Evolutionary conservation across 1,284 basidiomycete genomes (phyloP).

Genomic region (Leccinum huronense): DNA sequence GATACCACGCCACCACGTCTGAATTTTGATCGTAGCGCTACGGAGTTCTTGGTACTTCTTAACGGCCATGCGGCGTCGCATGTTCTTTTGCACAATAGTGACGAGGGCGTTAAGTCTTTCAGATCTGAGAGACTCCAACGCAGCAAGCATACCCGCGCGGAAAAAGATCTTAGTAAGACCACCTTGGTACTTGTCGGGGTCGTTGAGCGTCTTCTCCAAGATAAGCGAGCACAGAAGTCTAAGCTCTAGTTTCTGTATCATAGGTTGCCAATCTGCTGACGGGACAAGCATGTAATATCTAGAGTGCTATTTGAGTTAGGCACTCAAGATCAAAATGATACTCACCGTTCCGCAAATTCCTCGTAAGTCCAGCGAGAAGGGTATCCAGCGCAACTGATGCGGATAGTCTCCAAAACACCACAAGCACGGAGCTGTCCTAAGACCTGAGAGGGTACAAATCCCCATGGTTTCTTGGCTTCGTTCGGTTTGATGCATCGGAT

Average conservation of each 20-base stretch:
- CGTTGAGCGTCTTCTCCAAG: conserved; percentile 83
- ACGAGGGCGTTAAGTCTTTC: conserved; percentile 88
- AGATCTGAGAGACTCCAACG: conserved; percentile 87
- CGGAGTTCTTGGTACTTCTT: conserved; percentile 80
- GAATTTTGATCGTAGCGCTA: conserved; percentile 77
- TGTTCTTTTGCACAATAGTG: conserved; percentile 97
- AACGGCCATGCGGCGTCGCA: conserved; percentile 81
- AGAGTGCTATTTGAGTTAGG: conserved; percentile 19
- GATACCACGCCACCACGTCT: conserved; percentile 92
- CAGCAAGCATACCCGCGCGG: conserved; percentile 98
- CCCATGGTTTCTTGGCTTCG: conserved; percentile 95
- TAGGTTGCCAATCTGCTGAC: conserved; percentile 81
- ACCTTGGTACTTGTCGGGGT: conserved; percentile 95
- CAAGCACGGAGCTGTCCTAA: conserved; percentile 95
- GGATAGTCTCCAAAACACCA: conserved; percentile 98
- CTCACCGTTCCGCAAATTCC: conserved; percentile 95
- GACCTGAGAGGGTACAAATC: conserved; percentile 95
- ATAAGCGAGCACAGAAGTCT: conserved; percentile 84
- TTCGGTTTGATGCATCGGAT: conserved; percentile 99
- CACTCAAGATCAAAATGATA: conserved; percentile 10
- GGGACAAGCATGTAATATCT: conserved; percentile 97
- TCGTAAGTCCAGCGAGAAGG: conserved; percentile 99
- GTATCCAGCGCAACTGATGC: conserved; percentile 98
- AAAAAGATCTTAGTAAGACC: conserved; percentile 99
- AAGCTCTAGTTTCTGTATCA: conserved; percentile 80